These are phyloP conservation scores for Rhodotorula sp. DNA, from an alignment of 1,284 basidiomycete genomes.

Conservation along the genomic window DNA sequence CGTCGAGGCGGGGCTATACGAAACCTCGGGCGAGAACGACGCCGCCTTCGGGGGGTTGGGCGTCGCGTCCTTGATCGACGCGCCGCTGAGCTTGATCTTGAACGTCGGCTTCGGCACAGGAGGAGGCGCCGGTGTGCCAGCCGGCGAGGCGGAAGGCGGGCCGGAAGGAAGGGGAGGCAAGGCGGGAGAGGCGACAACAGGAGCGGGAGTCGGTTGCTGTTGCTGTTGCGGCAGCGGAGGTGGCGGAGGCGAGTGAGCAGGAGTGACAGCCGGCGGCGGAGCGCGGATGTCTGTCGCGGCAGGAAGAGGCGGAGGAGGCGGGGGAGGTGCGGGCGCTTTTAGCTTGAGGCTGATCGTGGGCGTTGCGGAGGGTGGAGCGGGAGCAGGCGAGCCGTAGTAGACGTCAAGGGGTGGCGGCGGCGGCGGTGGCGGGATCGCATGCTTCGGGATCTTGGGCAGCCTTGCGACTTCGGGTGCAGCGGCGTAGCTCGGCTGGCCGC, in stretches of 20 bases:
- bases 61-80: neutral
- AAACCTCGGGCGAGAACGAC: slow-evolving; percentile 20
- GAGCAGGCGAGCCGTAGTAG: slow-evolving; percentile 1
- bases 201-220: neutral
- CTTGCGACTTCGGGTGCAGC: slow-evolving; percentile 4
- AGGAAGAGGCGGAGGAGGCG: slow-evolving; percentile 15
- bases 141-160: slow-evolving; percentile 5
- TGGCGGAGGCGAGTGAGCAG: neutral
- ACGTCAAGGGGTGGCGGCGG: slow-evolving; percentile 1
- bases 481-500: slow-evolving; percentile 7
- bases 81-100: slow-evolving; percentile 37
- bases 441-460: neutral
- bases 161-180: neutral
- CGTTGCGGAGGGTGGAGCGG: slow-evolving; percentile 47
- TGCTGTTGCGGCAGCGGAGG: neutral
- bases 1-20: slow-evolving; percentile 4
- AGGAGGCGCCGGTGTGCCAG: slow-evolving; percentile 6
- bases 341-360: slow-evolving; percentile 51
- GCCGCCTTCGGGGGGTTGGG: slow-evolving; percentile 6
- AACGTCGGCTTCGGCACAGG: slow-evolving; percentile 24
- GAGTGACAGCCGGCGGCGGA: neutral
- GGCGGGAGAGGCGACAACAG: neutral
- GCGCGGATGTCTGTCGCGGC: slow-evolving; percentile 9
- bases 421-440: neutral
- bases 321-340: slow-evolving; percentile 27